Conservation (phyloP, 306 rosid genomes). For the Amphicarpaea edgeworthii region DNA sequence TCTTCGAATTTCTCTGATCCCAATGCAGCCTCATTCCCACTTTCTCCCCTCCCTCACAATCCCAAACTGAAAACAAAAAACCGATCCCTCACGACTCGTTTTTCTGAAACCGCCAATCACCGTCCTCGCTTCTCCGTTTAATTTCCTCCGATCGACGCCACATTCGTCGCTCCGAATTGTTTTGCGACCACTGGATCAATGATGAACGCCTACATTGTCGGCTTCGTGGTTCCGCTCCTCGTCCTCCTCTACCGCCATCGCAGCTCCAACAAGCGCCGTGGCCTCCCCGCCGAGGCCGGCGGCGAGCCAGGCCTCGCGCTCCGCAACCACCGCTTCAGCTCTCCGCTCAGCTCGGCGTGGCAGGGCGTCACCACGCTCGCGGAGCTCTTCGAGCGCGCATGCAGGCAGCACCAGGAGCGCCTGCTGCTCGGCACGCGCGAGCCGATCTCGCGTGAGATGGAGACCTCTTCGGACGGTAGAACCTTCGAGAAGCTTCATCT, state of each 20-base stretch:
- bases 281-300: conserved; percentile 65
- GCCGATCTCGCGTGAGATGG: conserved; percentile 68
- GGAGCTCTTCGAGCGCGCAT: conserved; percentile 78
- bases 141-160: not conserved
- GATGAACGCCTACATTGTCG: conserved; percentile 75
- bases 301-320: conserved; percentile 75
- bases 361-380: conserved; percentile 81
- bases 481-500: conserved; percentile 85
- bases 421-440: conserved; percentile 82
- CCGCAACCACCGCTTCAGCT: conserved; percentile 60
- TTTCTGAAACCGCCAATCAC: not conserved
- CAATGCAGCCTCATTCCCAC: not conserved
- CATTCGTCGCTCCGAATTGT: not conserved
- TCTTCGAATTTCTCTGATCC: not conserved
- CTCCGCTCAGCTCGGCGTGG: conserved; percentile 71
- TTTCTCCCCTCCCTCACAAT: not conserved
- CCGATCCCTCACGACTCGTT: not conserved
- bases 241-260: conserved; percentile 60
- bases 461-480: conserved; percentile 65
- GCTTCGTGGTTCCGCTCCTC: conserved; percentile 69
- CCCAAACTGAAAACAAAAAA: not conserved
- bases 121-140: no score
- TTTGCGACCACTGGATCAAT: conserved; percentile 11
- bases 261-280: conserved; percentile 71
- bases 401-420: conserved; percentile 57